phyloP scores from a whole-genome alignment of 1,139 yeast species.

The Yamadazyma diddensiae region DNA sequence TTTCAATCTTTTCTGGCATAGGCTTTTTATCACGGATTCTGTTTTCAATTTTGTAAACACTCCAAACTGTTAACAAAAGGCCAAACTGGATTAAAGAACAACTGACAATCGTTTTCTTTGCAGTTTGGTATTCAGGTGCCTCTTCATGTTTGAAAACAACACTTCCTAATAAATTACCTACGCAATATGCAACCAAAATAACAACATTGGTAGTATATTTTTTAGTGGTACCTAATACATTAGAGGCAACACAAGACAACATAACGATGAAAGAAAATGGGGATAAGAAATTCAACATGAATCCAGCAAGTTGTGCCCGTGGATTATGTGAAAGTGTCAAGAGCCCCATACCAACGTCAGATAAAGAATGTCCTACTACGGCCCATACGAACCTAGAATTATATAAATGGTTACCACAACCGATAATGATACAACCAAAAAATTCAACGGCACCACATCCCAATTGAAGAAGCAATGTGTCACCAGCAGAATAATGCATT shows the following conservation, averaged over 20 bases:
- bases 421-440: slow-evolving; percentile 39
- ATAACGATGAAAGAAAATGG: slow-evolving; percentile 48
- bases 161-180: slow-evolving; percentile 71
- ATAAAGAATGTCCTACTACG: slow-evolving; percentile 32
- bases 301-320: slow-evolving; percentile 44
- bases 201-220: slow-evolving; percentile 59
- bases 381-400: slow-evolving; percentile 44
- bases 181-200: slow-evolving; percentile 60
- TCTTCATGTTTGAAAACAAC: slow-evolving; percentile 56
- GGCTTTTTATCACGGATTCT: slow-evolving; percentile 23
- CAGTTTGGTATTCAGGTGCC: slow-evolving; percentile 52
- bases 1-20: slow-evolving; percentile 27
- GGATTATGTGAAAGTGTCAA: slow-evolving; percentile 43
- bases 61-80: slow-evolving; percentile 21
- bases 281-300: slow-evolving; percentile 19
- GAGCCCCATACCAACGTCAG: slow-evolving; percentile 42
- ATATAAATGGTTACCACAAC: slow-evolving; percentile 23
- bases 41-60: slow-evolving; percentile 29
- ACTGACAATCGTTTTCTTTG: slow-evolving; percentile 37
- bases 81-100: slow-evolving; percentile 26
- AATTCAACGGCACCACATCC: slow-evolving; percentile 39
- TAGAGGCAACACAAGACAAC: slow-evolving; percentile 48
- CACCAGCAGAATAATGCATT: slow-evolving; percentile 34
- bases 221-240: slow-evolving; percentile 72
- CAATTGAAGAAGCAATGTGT: slow-evolving; percentile 32